phyloP scores from a whole-genome alignment of 768 basidiomycete species.

The Auricularia sp. region DNA sequence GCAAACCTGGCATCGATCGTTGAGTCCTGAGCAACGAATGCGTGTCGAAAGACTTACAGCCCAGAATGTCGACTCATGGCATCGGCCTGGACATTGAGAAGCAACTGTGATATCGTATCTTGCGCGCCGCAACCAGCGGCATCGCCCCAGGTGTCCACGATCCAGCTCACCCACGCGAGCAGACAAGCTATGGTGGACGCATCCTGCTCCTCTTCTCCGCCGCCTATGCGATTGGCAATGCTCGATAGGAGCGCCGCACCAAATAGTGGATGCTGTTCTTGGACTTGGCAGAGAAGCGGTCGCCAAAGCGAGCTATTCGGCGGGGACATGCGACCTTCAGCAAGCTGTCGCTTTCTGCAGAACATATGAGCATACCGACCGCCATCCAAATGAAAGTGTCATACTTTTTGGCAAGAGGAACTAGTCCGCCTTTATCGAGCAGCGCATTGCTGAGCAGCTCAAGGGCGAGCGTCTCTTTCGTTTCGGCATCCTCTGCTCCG shows the following conservation, averaged over 20 bases:
- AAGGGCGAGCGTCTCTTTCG: constrained; percentile 55
- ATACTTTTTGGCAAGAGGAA: constrained; percentile 80
- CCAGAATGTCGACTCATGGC: constrained; percentile 13
- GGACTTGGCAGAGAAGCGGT: constrained; percentile 50
- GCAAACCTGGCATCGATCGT: constrained; percentile 9
- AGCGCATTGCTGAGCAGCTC: constrained; percentile 58
- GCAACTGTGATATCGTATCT: constrained; percentile 28
- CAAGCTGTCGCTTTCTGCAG: constrained; percentile 45
- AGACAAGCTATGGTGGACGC: constrained; percentile 34
- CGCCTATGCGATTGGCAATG: constrained; percentile 18
- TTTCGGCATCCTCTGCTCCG: constrained; percentile 31
- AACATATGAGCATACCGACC: background rate
- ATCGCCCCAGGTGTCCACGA: constrained; percentile 30
- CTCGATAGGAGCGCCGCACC: constrained; percentile 35
- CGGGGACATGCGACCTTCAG: constrained; percentile 36
- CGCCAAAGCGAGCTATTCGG: constrained; percentile 48
- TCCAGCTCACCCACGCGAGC: constrained; percentile 64
- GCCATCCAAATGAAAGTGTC: too few species aligned
- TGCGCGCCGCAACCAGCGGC: constrained; percentile 19
- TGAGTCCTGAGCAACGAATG: constrained; percentile 11
- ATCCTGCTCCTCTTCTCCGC: constrained; percentile 12
- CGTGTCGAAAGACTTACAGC: constrained; percentile 25
- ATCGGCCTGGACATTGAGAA: constrained; percentile 31
- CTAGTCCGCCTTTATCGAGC: constrained; percentile 59
- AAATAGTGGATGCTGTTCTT: constrained; percentile 45